phyloP scores from a whole-genome alignment of 129 eudicot genomes.

The Tagetes erecta region DNA sequence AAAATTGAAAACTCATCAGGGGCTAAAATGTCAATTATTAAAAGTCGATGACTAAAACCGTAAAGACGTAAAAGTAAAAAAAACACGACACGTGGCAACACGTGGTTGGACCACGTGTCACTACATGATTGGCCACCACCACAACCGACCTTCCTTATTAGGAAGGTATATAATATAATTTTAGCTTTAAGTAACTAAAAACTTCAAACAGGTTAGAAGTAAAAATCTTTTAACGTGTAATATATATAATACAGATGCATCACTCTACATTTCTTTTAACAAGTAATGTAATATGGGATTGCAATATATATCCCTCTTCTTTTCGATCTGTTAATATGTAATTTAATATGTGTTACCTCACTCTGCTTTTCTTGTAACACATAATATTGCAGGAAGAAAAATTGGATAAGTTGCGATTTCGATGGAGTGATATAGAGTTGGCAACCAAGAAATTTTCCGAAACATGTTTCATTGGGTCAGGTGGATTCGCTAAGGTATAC shows the following conservation, averaged over 20 bases:
- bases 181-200: no score
- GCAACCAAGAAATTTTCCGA: conserved; percentile 4
- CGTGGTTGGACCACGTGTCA: no score
- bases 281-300: not conserved
- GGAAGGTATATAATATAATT: no score
- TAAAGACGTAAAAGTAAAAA: no score
- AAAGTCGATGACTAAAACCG: no score
- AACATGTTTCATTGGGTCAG: conserved; percentile 1
- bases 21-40: no score
- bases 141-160: no score
- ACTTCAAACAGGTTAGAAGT: no score
- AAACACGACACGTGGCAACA: no score
- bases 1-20: no score
- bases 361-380: not conserved
- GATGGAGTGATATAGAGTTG: not conserved
- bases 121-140: no score
- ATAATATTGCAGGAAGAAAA: not conserved
- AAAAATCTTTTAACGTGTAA: not conserved
- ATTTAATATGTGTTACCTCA: not conserved
- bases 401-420: not conserved
- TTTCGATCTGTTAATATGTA: not conserved
- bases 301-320: not conserved
- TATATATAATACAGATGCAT: not conserved
- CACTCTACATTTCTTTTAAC: not conserved
- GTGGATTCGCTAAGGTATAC: conserved; percentile 3